Conservation (phyloP, 495 filamentous ascomycete genomes). For the Sordaria brevicollis region DNA sequence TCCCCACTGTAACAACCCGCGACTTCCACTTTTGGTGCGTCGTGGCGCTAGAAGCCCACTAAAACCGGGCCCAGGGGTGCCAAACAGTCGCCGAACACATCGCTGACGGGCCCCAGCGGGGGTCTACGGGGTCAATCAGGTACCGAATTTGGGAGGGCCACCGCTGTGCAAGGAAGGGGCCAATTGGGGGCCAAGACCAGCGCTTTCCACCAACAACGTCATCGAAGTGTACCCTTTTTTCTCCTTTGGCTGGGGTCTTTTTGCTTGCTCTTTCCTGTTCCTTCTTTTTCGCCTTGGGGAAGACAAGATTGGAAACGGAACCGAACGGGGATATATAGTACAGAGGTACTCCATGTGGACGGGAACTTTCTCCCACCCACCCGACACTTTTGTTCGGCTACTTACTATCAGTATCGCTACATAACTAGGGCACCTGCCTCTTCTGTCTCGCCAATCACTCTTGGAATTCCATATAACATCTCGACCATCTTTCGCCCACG, state of each 20-base stretch:
- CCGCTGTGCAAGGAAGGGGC: not conserved
- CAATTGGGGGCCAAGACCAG: not conserved
- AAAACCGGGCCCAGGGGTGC: not conserved
- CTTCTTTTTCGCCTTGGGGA: not conserved
- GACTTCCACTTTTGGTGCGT: not conserved
- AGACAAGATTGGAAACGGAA: not conserved
- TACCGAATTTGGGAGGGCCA: not conserved
- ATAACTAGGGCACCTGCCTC: not conserved
- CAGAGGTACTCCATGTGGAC: not conserved
- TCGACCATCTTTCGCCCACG: not conserved
- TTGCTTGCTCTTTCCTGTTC: not conserved
- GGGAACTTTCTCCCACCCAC: not conserved
- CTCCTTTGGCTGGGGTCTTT: not conserved
- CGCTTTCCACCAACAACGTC: not conserved
- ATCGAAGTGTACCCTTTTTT: not conserved
- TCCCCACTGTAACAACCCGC: not conserved
- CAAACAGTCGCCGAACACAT: not conserved
- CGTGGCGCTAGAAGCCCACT: not conserved
- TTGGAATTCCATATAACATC: not conserved
- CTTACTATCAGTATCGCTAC: not conserved
- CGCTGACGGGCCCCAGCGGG: not conserved
- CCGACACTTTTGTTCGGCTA: not conserved
- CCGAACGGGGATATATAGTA: not conserved
- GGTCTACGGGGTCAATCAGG: not conserved
- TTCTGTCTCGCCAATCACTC: not conserved